Evolutionary conservation across 2,329 filamentous ascomycete genomes (phyloP).

Genomic region (Fusarium protoensiforme): DNA sequence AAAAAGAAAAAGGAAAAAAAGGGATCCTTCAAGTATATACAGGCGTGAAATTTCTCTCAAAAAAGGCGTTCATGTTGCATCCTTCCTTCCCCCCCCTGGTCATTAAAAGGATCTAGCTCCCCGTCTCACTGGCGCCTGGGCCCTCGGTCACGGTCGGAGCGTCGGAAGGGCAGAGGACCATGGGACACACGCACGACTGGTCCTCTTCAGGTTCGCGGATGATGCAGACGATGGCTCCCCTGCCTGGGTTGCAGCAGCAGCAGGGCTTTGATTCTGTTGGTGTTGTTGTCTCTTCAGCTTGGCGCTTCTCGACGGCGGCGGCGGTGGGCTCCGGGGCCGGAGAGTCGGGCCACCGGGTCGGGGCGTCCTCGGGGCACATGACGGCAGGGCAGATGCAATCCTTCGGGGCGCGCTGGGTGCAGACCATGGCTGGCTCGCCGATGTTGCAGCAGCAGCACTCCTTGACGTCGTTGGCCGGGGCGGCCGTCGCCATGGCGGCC

Average conservation of each 20-base stretch:
- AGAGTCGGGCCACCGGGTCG: constrained; percentile 18
- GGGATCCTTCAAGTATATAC: not conserved
- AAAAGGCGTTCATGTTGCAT: not conserved
- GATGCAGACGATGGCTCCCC: constrained; percentile 32
- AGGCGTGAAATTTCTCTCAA: not conserved
- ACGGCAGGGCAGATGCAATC: constrained; percentile 44
- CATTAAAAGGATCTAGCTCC: constrained; percentile 4
- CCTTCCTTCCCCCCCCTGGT: not conserved
- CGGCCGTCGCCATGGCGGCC: constrained; percentile 31
- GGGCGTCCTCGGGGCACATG: constrained; percentile 36
- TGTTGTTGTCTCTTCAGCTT: not conserved
- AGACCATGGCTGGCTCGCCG: constrained; percentile 37
- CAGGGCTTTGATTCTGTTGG: constrained; percentile 23
- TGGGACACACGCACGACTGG: constrained; percentile 36
- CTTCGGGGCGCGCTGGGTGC: constrained; percentile 23
- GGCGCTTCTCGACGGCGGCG: constrained; percentile 5
- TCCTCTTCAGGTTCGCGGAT: constrained; percentile 22
- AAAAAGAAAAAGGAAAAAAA: not conserved
- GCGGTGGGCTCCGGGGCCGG: not conserved
- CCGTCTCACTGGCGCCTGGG: constrained; percentile 11
- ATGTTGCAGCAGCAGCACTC: constrained; percentile 51
- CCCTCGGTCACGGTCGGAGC: constrained; percentile 33
- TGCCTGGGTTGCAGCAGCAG: constrained; percentile 37
- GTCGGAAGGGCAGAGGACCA: constrained; percentile 27
- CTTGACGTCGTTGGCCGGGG: constrained; percentile 28